Conservation (phyloP, 257 asterid genomes). For the Handroanthus guayacan region DNA sequence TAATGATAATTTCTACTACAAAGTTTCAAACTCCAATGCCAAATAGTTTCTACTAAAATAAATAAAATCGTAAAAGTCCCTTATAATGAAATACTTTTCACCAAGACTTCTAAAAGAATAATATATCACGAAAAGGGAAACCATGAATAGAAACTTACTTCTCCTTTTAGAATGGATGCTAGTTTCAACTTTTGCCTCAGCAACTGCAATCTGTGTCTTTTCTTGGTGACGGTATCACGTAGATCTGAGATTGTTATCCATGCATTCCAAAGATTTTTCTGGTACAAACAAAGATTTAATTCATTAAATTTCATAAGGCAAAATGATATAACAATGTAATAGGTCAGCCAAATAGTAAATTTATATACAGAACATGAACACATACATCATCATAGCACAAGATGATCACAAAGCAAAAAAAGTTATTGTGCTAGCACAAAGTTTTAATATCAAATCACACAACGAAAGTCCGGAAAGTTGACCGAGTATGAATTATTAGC, state of each 20-base stretch:
- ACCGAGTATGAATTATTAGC: background rate
- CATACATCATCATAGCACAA: background rate
- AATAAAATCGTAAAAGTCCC: conserved; percentile 28
- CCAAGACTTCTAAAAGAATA: background rate
- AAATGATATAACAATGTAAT: background rate
- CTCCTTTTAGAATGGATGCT: conserved; percentile 70
- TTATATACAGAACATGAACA: background rate
- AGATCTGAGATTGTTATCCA: conserved; percentile 74
- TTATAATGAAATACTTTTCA: background rate
- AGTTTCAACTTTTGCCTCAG: conserved; percentile 69
- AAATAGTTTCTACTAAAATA: too few relatives aligned
- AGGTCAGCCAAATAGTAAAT: background rate
- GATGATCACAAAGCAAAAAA: background rate
- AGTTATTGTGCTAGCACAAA: background rate
- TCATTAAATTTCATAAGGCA: conserved; percentile 25
- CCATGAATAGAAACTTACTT: conserved; percentile 47
- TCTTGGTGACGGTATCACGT: conserved; percentile 70
- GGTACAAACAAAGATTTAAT: conserved; percentile 29
- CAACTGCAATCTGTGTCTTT: conserved; percentile 72
- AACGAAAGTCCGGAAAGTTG: background rate
- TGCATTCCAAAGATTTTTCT: conserved; percentile 74
- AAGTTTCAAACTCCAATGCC: too few relatives aligned
- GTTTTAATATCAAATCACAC: background rate
- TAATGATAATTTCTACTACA: too few relatives aligned
- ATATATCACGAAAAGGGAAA: background rate